Evolutionary conservation across 768 basidiomycete species (phyloP), one percentile per base, ranked within the genome.

Genomic region (Albatrellus ellisii): DNA sequence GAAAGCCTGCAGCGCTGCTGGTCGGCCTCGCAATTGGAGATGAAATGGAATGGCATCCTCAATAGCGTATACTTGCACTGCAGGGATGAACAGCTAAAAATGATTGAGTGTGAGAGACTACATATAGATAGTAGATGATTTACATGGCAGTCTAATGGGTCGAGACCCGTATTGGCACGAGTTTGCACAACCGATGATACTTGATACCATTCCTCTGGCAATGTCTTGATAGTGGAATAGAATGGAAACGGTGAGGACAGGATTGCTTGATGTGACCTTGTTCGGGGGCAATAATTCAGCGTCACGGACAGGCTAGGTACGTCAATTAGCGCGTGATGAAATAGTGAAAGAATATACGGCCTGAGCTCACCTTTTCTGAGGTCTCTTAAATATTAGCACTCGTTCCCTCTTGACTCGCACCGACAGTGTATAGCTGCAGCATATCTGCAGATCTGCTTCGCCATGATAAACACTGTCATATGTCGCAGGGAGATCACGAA

Each of bases 161-260:
- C 54, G 15, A 67, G 39, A 8, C 50, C 45, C 1, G 65, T 60
- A 5, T 52, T 50, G 15, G 53, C 46, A 14, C 64, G 60, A 22
- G 63, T 61, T 33, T 63, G 56, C 50, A 79, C 53, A n/a, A 55
- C 54, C 22, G 66, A 64, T 10, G 62, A 57, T 6, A 66, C 54
- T 69, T 79, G 52, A 58, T 63, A 58, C 76, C 77, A 83, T 53
- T 82, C 80, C 52, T 79, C 79, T 6, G 80, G 79, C 3, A 67
- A 62, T 0, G 65, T 60, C 54, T 81, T 81, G 42, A 83, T 55
- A 2, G 70, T 68, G 0, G 70, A 68, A 46, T 77, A 65, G 52
- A 82, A 76, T 20, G 66, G 58, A 0, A 66, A 59, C 10, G 59
- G 59, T 3, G 45, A 51, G 1, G 64, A 56, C 10, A 73, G 53